Base-by-base conservation (phyloP, 257 asterid species). In the Solanum virginianum region DNA sequence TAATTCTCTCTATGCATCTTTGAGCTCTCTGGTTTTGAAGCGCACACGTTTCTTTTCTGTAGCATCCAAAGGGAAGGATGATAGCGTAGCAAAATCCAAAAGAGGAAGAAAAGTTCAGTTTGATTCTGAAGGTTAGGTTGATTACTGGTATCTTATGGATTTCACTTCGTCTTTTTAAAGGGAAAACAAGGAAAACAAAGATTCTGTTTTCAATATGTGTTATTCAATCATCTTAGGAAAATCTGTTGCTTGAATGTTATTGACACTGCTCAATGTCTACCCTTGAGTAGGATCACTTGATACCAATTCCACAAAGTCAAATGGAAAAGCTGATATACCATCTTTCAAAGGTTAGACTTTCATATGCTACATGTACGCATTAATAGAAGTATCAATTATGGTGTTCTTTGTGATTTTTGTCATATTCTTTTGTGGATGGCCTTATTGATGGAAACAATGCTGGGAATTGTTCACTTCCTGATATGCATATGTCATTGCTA, bases 41-140 rank as follows among this genome's bases (percentile, higher is more conserved):
- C 82, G 14, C 8, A 14, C n/a, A 22, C 15, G 15, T 24, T 9
- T 87, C 20, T 79, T 69, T 86, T 60, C 53, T 84, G 82, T 77
- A 86, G 91, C 88, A 24, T 87, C 83, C 84, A 91, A 85, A 84
- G 92, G 92, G 85, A 90, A 90, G 83, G 95, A 93, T 51, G 90
- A 90, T 39, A 83, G 75, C 85, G 88, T 92, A 41, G 81, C 88
- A 49, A 92, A 79, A 89, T 90, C 91, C 62, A 94, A 87, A 86
- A 89, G 87, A 83, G 98, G 95, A 82, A 94, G 91, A 88, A 90
- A 86, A 86, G 98, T 94, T 86, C 94, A 90, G 89, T 93, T 94
- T 84, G 92, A 87, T 82, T 86, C 89, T 51, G 94, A 91, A 90
- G 98, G 96, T 91, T 86, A 74, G 85, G 55, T 82, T 65, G 81